Conservation (phyloP, 192 early-diverging fungal species). For the Backusella sp. region DNA sequence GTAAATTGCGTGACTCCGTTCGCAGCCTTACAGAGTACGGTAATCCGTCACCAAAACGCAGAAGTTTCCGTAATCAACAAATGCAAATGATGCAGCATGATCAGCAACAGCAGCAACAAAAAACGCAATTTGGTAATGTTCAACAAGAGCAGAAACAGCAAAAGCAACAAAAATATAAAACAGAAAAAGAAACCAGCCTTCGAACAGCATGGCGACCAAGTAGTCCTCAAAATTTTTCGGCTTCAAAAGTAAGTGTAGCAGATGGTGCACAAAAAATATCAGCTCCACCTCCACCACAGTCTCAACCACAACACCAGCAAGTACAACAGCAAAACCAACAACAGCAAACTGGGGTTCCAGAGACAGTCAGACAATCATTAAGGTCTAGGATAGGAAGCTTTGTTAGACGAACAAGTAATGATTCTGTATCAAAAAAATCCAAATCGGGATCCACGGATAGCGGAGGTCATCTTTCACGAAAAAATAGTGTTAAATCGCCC, state of each 20-base stretch:
- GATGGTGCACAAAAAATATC: background rate
- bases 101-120: background rate
- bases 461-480: background rate
- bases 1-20: constrained; percentile 26
- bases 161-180: background rate
- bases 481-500: background rate
- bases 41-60: constrained; percentile 24
- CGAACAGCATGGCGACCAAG: background rate
- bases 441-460: background rate
- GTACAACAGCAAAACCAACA: background rate
- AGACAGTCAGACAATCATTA: constrained; percentile 7
- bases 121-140: background rate
- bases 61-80: constrained; percentile 5
- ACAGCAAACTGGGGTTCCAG: background rate
- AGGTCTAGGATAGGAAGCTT: constrained; percentile 8
- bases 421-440: background rate
- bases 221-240: background rate
- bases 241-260: background rate
- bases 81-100: constrained; percentile 1
- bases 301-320: background rate
- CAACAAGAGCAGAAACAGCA: background rate
- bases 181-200: background rate
- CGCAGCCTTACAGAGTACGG: constrained; percentile 28
- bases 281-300: background rate
- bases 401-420: constrained; percentile 8